Conservation (phyloP, 78 protist genomes). For the Dictyostelium purpureum region DNA sequence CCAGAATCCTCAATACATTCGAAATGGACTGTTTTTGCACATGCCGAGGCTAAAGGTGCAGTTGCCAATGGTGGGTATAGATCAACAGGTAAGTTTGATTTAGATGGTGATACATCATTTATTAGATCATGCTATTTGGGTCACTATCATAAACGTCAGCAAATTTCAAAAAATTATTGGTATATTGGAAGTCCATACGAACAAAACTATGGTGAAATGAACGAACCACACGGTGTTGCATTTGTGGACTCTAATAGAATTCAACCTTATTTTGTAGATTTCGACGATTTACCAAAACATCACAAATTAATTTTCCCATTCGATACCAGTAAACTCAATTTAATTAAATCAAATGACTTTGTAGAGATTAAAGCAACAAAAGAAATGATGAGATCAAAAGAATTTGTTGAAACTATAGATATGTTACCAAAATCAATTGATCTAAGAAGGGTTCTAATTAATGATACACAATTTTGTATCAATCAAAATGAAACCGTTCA, state of each 20-base stretch:
- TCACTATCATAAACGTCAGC: slow-evolving; percentile 65
- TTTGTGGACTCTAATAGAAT: slow-evolving; percentile 10
- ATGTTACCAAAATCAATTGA: slow-evolving; percentile 20
- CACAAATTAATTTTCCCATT: slow-evolving; percentile 28
- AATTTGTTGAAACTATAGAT: slow-evolving; percentile 15
- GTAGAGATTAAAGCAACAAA: slow-evolving; percentile 47
- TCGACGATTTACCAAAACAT: slow-evolving; percentile 40
- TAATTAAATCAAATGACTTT: slow-evolving; percentile 11
- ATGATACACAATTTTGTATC: neutral
- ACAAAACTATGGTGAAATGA: slow-evolving; percentile 76
- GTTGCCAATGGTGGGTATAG: slow-evolving; percentile 48
- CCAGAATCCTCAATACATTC: neutral
- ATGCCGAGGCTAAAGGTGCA: slow-evolving; percentile 76
- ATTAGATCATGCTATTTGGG: slow-evolving; percentile 48
- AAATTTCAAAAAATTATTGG: slow-evolving; percentile 32
- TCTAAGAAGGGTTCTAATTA: slow-evolving; percentile 32
- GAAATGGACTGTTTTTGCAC: slow-evolving; percentile 76
- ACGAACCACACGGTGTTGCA: slow-evolving; percentile 76
- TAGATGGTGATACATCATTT: neutral
- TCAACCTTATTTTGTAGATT: slow-evolving; percentile 33
- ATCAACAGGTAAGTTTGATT: slow-evolving; percentile 43
- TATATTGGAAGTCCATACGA: slow-evolving; percentile 77
- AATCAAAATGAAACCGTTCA: neutral
- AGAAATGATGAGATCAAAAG: slow-evolving; percentile 21
- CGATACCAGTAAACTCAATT: neutral